Percentiles rank a stretch among this genome's conserved stretches.
Conservation (phyloP, 129 eudicot species). For the Flaveria trinervia region DNA sequence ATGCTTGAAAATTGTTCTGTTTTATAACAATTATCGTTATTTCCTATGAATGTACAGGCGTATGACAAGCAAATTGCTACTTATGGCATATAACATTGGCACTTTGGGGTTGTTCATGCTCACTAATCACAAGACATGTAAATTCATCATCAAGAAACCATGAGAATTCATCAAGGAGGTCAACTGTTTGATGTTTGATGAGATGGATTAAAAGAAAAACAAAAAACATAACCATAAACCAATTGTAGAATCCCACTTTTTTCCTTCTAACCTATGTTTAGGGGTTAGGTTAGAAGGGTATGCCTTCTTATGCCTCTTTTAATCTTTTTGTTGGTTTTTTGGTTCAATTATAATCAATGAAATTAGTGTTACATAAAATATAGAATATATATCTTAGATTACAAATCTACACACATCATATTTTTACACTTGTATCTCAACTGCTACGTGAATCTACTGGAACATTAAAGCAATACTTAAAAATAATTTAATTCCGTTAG, state of each 20-base stretch:
- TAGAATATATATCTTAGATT: not conserved
- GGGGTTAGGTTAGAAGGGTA: not conserved
- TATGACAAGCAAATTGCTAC: conserved; percentile 23
- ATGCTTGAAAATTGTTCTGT: conserved; percentile 3
- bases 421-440: no score
- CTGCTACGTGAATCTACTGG: no score
- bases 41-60: conserved; percentile 21
- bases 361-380: not conserved
- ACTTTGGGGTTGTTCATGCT: conserved; percentile 22
- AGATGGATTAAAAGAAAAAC: conserved; percentile 4
- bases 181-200: conserved; percentile 7
- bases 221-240: conserved; percentile 16
- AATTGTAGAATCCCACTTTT: conserved; percentile 29
- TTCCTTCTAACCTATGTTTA: conserved; percentile 20
- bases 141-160: conserved; percentile 22
- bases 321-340: conserved; percentile 7
- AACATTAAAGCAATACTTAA: no score
- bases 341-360: not conserved
- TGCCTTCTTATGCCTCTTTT: not conserved
- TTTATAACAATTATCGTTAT: not conserved
- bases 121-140: conserved; percentile 18
- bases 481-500: no score
- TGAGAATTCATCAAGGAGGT: conserved; percentile 13
- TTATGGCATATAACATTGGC: conserved; percentile 22
- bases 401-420: not conserved